Evolutionary conservation across 2,329 filamentous ascomycete genomes (phyloP).

Genomic region (Podosphaera xanthii): DNA sequence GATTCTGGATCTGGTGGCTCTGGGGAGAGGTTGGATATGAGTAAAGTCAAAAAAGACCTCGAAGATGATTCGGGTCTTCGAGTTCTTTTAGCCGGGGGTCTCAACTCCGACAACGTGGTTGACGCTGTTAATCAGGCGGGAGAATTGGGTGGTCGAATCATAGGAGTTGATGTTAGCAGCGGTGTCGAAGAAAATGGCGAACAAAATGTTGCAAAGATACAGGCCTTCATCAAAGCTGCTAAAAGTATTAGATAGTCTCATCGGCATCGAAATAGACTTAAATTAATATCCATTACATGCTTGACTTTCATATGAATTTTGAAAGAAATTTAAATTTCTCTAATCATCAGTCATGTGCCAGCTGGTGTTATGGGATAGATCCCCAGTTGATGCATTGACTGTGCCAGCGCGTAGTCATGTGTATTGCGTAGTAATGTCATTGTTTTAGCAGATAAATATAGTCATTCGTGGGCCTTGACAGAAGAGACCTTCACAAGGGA

Average conservation of each 20-base stretch:
- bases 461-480: no score
- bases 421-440: no score
- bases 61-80: constrained; percentile 45
- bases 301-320: not conserved
- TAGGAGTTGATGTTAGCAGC: constrained; percentile 82
- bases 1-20: constrained; percentile 71
- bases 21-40: constrained; percentile 53
- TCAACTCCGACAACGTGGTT: constrained; percentile 58
- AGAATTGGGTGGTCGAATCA: constrained; percentile 34
- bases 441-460: no score
- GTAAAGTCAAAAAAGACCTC: constrained; percentile 43
- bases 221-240: constrained; percentile 52
- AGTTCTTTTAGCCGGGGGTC: constrained; percentile 64
- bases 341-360: not conserved
- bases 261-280: constrained; percentile 21
- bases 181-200: constrained; percentile 70
- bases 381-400: no score
- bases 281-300: not conserved
- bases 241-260: constrained; percentile 24
- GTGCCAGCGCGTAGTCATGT: no score
- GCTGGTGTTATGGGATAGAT: not conserved
- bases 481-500: no score
- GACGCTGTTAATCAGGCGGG: constrained; percentile 41
- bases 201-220: constrained; percentile 65
- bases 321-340: not conserved